Evolutionary conservation across 2,329 filamentous ascomycete species (phyloP).

Genomic region (Talaromyces sp.): DNA sequence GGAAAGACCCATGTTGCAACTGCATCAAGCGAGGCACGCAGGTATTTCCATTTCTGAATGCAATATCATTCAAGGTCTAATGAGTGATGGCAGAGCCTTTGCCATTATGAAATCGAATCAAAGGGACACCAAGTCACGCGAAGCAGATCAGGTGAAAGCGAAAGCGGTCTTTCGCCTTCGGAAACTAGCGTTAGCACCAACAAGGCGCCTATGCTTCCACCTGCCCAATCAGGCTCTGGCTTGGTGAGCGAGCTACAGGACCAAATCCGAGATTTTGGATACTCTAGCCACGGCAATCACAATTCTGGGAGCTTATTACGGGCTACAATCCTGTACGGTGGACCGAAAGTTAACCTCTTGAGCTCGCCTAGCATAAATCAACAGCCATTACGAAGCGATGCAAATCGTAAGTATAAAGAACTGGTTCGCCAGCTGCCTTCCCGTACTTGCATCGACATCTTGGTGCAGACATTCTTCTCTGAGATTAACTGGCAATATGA

Average conservation of each 20-base stretch:
- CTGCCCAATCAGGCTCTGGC: not conserved
- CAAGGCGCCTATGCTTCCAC: no score
- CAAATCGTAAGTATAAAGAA: no score
- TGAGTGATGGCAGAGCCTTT: slow-evolving; percentile 5
- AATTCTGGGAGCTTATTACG: slow-evolving; percentile 18
- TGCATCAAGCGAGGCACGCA: slow-evolving; percentile 19
- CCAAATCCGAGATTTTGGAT: slow-evolving; percentile 15
- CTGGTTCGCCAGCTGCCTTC: no score
- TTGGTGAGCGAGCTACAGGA: slow-evolving; percentile 3
- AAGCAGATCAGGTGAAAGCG: not conserved
- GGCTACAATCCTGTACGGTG: not conserved
- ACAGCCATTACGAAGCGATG: no score
- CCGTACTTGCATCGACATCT: no score
- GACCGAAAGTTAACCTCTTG: no score
- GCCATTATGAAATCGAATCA: slow-evolving; percentile 13
- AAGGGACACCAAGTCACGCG: slow-evolving; percentile 1
- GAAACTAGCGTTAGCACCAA: not conserved
- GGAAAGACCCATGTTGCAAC: slow-evolving; percentile 20
- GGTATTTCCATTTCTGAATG: slow-evolving; percentile 12
- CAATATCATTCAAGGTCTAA: not conserved
- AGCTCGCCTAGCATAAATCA: no score
- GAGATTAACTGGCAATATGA: no score
- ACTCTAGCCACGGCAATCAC: slow-evolving; percentile 13
- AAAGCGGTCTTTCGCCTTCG: not conserved
- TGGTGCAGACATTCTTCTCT: no score